phyloP scores from a whole-genome alignment of 352 stramenopile genomes.

The Pythium guiyangense region DNA sequence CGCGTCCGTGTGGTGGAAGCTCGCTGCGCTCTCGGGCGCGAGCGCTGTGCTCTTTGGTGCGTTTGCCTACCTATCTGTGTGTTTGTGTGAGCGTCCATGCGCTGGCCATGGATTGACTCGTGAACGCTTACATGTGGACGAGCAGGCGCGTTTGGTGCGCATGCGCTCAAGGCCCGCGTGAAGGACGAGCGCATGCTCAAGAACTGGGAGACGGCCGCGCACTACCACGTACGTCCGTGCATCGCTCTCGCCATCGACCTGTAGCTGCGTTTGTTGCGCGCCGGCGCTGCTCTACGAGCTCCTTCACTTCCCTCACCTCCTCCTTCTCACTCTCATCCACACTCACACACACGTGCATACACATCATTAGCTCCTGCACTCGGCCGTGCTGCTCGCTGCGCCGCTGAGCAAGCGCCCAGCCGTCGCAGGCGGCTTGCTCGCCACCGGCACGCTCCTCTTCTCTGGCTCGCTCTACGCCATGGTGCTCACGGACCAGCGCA shows the following conservation, averaged over 20 bases:
- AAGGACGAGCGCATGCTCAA: conserved; percentile 80
- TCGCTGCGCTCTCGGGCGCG: conserved; percentile 65
- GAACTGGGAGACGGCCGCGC: conserved; percentile 77
- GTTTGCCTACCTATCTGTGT: conserved; percentile 4
- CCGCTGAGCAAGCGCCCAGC: conserved; percentile 58
- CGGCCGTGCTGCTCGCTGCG: conserved; percentile 60
- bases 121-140: not conserved
- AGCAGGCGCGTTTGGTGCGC: conserved; percentile 75
- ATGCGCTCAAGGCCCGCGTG: conserved; percentile 58
- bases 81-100: not conserved
- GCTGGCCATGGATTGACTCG: not conserved
- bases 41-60: conserved; percentile 54
- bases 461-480: conserved; percentile 77
- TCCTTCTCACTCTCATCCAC: too few relatives aligned
- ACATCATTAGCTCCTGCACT: conserved; percentile 51
- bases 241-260: not conserved
- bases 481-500: conserved; percentile 67
- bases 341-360: not conserved
- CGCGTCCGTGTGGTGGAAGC: conserved; percentile 74
- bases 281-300: too few relatives aligned
- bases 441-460: conserved; percentile 66
- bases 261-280: not conserved
- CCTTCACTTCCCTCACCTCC: too few relatives aligned
- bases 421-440: conserved; percentile 51
- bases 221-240: conserved; percentile 60